These are phyloP conservation scores for Schizothecium vesticola DNA, from an alignment of 495 filamentous ascomycete genomes.

Conservation along the genomic window DNA sequence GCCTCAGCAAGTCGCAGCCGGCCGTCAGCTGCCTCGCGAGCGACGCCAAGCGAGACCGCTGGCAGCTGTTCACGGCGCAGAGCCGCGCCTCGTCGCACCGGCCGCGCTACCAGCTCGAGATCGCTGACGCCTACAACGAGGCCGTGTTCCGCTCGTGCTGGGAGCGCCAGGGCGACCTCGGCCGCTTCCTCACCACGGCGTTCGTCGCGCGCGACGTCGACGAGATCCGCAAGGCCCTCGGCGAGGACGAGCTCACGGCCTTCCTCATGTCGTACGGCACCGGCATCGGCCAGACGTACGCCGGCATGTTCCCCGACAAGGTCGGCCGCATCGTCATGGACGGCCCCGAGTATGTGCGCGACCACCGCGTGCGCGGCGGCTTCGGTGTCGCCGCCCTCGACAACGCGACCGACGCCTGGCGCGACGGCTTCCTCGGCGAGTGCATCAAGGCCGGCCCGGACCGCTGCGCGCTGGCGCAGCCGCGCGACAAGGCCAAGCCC, in stretches of 20 bases:
- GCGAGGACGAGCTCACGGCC: conserved; percentile 48
- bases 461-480: conserved; percentile 35
- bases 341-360: conserved; percentile 45
- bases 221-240: conserved; percentile 45
- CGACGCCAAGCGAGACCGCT: conserved; percentile 38
- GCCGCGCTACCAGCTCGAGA: conserved; percentile 31
- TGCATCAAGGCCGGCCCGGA: conserved; percentile 41
- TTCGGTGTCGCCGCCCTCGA: conserved; percentile 44
- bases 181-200: conserved; percentile 38
- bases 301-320: conserved; percentile 42
- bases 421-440: conserved; percentile 44
- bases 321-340: conserved; percentile 46
- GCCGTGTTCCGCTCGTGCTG: conserved; percentile 41
- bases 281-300: conserved; percentile 55
- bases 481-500: conserved; percentile 19
- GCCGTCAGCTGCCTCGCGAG: conserved; percentile 45
- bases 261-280: conserved; percentile 70
- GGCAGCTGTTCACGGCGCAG: conserved; percentile 34
- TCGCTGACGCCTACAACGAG: conserved; percentile 37
- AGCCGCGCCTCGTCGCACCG: conserved; percentile 32
- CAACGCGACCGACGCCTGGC: conserved; percentile 43
- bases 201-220: conserved; percentile 47
- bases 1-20: conserved; percentile 48
- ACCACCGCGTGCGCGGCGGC: conserved; percentile 40
- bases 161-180: conserved; percentile 40